Evolutionary conservation across 345 rosid species (phyloP), one percentile per base, ranked within the genome.

Genomic region (Garcia nutans): DNA sequence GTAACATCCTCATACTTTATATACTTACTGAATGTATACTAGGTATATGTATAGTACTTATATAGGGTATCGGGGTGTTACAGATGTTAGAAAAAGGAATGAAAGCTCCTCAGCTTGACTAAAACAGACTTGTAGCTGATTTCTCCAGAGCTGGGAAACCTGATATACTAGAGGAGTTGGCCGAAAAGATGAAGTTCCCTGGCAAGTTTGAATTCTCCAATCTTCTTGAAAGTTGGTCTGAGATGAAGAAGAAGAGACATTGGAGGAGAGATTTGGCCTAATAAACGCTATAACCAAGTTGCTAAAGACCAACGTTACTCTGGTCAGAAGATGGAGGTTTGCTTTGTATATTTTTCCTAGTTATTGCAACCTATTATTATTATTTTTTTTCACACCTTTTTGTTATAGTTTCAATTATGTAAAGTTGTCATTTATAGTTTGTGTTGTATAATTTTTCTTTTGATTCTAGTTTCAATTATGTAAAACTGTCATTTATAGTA

Each of bases 71-170:
- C n/a, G n/a, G n/a, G n/a, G n/a, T n/a, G n/a, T n/a, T n/a, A n/a
- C n/a, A n/a, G n/a, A n/a, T n/a, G 99, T 73, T 91, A 41, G 93
- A 82, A 70, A 93, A 89, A 85, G 98, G 95, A 77, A 90, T 96
- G 98, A 92, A 90, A 80, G 86, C 90, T 71, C 97, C 97, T 62
- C 88, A 85, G 74, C 91, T 93, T 20, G 99, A 96, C 86, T 93
- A 93, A 77, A 86, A 87, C 71, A 93, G 84, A 81, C 87, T 93
- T 77, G 90, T 87, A 19, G 91, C 92, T 71, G 97, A 91, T 85
- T 90, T 90, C 75, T 83, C 93, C 13, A 85, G 91, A 78, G 86
- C 86, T 42, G 97, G 98, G 67, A 88, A 84, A 50, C 88, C 93
- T 0, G 88, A 84, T 71, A 81, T 89, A 58, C 88, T 93, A 3